These are phyloP conservation scores for Fusarium torreyae DNA, from an alignment of 2,329 filamentous ascomycete species.

Conservation along the genomic window DNA sequence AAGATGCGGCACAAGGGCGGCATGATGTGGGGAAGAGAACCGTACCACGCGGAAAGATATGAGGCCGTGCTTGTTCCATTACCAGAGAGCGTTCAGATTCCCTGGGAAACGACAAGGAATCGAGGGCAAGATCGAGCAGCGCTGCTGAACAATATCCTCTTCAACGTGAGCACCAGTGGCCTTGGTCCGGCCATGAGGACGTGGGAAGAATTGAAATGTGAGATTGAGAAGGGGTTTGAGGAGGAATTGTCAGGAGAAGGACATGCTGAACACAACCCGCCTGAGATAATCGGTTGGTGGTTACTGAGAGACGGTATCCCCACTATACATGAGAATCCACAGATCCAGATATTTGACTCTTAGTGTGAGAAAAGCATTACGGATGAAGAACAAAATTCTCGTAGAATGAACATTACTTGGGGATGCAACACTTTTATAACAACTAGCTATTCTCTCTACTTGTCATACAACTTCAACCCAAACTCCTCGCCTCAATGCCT, in stretches of 20 bases:
- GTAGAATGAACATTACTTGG: neutral
- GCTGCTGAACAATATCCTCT: conserved; percentile 18
- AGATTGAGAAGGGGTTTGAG: conserved; percentile 37
- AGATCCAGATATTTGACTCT: conserved; percentile 1
- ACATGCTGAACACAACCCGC: neutral
- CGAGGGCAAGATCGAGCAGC: conserved; percentile 9
- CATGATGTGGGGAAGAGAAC: conserved; percentile 49
- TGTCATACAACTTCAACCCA: conserved; percentile 1
- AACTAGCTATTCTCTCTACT: neutral
- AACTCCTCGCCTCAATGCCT: neutral
- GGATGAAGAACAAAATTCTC: too few species aligned
- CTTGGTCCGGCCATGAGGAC: conserved; percentile 23
- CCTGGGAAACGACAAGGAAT: conserved; percentile 44
- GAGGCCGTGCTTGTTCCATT: conserved; percentile 40
- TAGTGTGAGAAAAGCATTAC: neutral
- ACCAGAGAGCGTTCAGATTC: conserved; percentile 42
- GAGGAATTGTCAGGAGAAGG: neutral
- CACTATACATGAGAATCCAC: conserved; percentile 17
- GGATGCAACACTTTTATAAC: neutral
- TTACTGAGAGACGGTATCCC: conserved; percentile 22
- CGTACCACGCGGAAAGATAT: conserved; percentile 41
- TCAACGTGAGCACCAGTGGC: neutral
- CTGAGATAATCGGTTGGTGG: conserved; percentile 13
- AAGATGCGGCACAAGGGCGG: conserved; percentile 48
- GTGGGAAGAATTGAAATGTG: conserved; percentile 37